Evolutionary conservation across 2,329 filamentous ascomycete species (phyloP), one percentile per base, ranked within the genome.

Genomic region (Hypomyces perniciosus): DNA sequence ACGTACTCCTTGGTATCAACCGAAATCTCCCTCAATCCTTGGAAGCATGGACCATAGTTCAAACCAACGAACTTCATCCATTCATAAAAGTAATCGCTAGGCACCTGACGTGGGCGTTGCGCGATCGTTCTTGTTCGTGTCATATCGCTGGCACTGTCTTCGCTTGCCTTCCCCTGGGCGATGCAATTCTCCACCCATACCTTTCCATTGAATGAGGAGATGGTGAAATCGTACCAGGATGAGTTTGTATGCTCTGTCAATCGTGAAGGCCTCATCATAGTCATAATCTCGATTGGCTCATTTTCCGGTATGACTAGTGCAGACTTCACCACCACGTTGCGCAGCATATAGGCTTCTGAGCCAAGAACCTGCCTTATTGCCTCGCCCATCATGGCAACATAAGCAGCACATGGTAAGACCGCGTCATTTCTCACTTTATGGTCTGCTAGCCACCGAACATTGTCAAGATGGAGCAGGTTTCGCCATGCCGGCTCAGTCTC

Each of bases 331-430:
- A 40, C 28, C 26, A 55, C 26, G 12, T 56, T 46, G 8, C 42
- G 51, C 4, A 56, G 8, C 4, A 26, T 28, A 37, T 41, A 49
- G 27, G 49, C 31, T 26, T 49, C 26, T 31, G 38, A n/a, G 10
- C 54, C 52, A 6, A 40, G 38, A 3, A 54, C 20, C 38, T 62
- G 60, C 4, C 56, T 47, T 6, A 61, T 61, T 1, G 72, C 73
- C 54, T 75, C 72, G 1, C 69, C 66, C 4, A 66, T 69, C 63
- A 77, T 73, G 8, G 65, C 61, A 1, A 75, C 51, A 50, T 72
- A 77, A 0, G 64, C 72, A 3, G 73, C 68, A n/a, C 55, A 65
- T 0, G 75, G 74, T 38, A 75, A 74, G 0, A 77, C 58, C 5
- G 71, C 57, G 12, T 72, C 58, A 0, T 59, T 58, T 5, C 66